Evolutionary conservation across 139 green algal genomes (phyloP).

Genomic region (Picochlorum sp.): DNA sequence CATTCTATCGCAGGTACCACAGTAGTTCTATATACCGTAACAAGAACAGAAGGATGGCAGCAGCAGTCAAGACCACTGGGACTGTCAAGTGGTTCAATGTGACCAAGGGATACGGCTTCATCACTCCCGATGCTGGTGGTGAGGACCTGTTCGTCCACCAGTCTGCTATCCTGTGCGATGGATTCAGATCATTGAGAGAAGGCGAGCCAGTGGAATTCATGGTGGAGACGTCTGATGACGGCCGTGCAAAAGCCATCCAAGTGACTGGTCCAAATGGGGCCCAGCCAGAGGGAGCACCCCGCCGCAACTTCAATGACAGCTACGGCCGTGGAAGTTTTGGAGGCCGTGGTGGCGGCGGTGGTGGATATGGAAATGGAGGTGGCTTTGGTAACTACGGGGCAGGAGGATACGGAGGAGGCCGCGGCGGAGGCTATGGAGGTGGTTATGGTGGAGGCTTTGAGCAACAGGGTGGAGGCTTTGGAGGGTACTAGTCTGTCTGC

Average conservation of each 20-base stretch:
- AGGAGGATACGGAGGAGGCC: slow-evolving; percentile 7
- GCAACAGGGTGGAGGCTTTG: too few species aligned
- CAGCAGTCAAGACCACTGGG: slow-evolving; percentile 22
- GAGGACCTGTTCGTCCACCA: slow-evolving; percentile 72
- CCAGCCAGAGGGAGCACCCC: slow-evolving; percentile 23
- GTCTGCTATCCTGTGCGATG: slow-evolving; percentile 58
- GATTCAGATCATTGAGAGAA: slow-evolving; percentile 63
- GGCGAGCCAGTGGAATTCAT: slow-evolving; percentile 64
- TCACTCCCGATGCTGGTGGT: slow-evolving; percentile 46
- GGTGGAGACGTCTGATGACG: slow-evolving; percentile 47
- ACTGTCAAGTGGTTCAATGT: slow-evolving; percentile 81
- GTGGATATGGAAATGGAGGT: slow-evolving; percentile 9
- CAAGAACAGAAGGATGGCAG: slow-evolving; percentile 13
- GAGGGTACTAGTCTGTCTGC: too few species aligned
- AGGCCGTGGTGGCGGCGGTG: background rate
- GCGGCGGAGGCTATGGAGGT: slow-evolving; percentile 2
- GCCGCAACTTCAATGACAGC: slow-evolving; percentile 13
- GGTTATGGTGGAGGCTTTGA: too few species aligned
- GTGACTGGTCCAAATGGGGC: slow-evolving; percentile 36
- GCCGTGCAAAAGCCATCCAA: slow-evolving; percentile 34
- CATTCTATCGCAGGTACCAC: too few species aligned
- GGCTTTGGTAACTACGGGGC: slow-evolving; percentile 12
- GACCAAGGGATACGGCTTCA: slow-evolving; percentile 69
- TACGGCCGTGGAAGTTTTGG: slow-evolving; percentile 11
- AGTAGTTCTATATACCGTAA: background rate